A percentile compares a stretch with the other conserved stretches of the same genome.
Conservation (phyloP, 1,139 yeast genomes). For the Kluyveromyces sp. region DNA sequence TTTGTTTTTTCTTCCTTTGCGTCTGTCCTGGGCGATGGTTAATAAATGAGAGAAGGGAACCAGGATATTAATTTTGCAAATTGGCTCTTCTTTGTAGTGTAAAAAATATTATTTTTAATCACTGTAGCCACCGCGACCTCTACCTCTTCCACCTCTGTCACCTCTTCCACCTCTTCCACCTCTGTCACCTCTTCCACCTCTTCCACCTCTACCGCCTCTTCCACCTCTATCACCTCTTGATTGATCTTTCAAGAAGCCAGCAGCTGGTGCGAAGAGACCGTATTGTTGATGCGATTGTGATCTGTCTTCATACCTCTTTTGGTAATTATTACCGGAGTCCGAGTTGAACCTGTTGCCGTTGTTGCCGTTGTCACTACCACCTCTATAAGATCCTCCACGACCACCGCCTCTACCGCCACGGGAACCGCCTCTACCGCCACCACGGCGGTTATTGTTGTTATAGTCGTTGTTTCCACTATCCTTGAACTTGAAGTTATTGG, state of each 20-base stretch:
- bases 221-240: constrained; percentile 5
- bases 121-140: constrained; percentile 1
- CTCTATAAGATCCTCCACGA: no score
- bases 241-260: constrained; percentile 19
- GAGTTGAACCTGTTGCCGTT: constrained; percentile 3
- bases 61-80: no score
- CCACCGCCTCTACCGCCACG: not conserved
- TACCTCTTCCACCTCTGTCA: not conserved
- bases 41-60: no score
- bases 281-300: constrained; percentile 8
- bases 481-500: not conserved
- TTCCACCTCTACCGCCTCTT: constrained; percentile 9
- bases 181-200: constrained; percentile 13
- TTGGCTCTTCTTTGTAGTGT: no score
- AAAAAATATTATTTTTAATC: not conserved
- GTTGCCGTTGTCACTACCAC: not conserved
- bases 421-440: constrained; percentile 5
- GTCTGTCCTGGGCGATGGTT: no score
- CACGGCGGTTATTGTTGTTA: constrained; percentile 8
- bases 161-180: constrained; percentile 15
- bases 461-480: constrained; percentile 11
- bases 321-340: constrained; percentile 6
- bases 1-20: no score
- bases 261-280: constrained; percentile 25
- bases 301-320: constrained; percentile 7